Base-by-base conservation (phyloP, 1,139 yeast species). In the Taphrina communis region DNA sequence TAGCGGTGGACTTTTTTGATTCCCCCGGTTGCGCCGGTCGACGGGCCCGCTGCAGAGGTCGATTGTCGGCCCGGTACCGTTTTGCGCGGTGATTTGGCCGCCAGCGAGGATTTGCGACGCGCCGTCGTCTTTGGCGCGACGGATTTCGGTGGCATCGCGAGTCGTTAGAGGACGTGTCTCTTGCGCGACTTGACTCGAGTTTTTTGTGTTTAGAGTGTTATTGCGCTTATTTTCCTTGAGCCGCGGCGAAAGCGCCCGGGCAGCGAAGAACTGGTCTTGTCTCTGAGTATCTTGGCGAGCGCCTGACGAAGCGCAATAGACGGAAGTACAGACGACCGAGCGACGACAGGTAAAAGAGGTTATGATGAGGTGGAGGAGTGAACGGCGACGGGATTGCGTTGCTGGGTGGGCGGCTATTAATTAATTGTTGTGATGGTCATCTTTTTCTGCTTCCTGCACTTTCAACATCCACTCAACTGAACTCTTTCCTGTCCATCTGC, bases 1-100 rank as follows among this genome's bases (percentile, higher is more conserved):
- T 85, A 88, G 70, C 90, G 68, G 36, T 63, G 67, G n/a, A 57
- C 61, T 41, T 63, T 63, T 50, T 63, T 63, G 52, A 48, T 21
- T 44, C 48, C 48, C 17, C 46, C 46, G 8, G 53, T 21, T 8
- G 44, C 21, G 3, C 8, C 19, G 6, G 50, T 21, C 14, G 50
- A 17, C 31, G 31, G 31, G 31, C 31, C 31, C 31, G 31, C 31
- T 25, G 31, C 31, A 25, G 31, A 25, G 31, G 31, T 25, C 6
- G 53, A 44, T 19, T 42, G 17, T 6, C 5, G 35, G 9, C 58
- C 66, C 3, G 66, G 66, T 36, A 50, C 36, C 6, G 35, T 56
- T 52, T 62, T 62, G 19, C 66, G 56, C 21, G 66, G 66, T 25
- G 66, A 62, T 52, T 62, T 62, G 14, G 57, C 57, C 55, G 65